A percentile compares a stretch with the other conserved stretches of the same genome.
These are phyloP conservation scores for Wallacemonas rigidus DNA, from an alignment of 208 protist genomes.

Conservation along the genomic window DNA sequence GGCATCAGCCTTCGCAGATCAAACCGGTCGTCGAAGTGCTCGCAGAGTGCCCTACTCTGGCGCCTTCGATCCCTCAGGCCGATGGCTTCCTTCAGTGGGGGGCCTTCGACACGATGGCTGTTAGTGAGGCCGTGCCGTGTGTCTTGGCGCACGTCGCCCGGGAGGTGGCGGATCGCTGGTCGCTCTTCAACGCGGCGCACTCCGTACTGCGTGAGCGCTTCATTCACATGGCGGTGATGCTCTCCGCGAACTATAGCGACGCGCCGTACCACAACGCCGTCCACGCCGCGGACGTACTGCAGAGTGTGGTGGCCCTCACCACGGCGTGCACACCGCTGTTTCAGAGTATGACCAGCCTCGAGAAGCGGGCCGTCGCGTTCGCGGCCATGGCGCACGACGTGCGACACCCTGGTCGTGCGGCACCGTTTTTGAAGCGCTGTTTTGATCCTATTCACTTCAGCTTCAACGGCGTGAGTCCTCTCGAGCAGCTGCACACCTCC, in stretches of 20 bases:
- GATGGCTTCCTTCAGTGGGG: conserved; percentile 29
- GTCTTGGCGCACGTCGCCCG: conserved; percentile 49
- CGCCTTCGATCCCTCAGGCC: conserved; percentile 1
- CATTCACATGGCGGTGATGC: conserved; percentile 31
- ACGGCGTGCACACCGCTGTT: conserved; percentile 37
- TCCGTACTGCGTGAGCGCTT: conserved; percentile 35
- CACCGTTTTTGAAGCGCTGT: conserved; percentile 49
- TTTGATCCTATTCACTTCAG: conserved; percentile 62
- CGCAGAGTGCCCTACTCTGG: not conserved
- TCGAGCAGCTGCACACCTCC: conserved; percentile 82
- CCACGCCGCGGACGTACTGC: conserved; percentile 79
- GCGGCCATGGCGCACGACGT: conserved; percentile 73
- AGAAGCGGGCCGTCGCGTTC: conserved; percentile 66
- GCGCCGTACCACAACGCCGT: conserved; percentile 75
- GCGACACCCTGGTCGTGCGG: conserved; percentile 68
- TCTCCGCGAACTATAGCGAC: conserved; percentile 73
- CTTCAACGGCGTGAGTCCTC: conserved; percentile 48
- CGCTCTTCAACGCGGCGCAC: conserved; percentile 42
- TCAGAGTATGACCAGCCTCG: conserved; percentile 44
- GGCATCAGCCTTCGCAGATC: conserved; percentile 25
- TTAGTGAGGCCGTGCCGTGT: conserved; percentile 33
- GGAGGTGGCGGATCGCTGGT: conserved; percentile 48
- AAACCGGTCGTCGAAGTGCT: conserved; percentile 24
- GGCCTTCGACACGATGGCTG: conserved; percentile 39
- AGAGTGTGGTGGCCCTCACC: conserved; percentile 59